These are phyloP conservation scores for Cetradonia linearis DNA, from an alignment of 495 filamentous ascomycete genomes.

Conservation along the genomic window DNA sequence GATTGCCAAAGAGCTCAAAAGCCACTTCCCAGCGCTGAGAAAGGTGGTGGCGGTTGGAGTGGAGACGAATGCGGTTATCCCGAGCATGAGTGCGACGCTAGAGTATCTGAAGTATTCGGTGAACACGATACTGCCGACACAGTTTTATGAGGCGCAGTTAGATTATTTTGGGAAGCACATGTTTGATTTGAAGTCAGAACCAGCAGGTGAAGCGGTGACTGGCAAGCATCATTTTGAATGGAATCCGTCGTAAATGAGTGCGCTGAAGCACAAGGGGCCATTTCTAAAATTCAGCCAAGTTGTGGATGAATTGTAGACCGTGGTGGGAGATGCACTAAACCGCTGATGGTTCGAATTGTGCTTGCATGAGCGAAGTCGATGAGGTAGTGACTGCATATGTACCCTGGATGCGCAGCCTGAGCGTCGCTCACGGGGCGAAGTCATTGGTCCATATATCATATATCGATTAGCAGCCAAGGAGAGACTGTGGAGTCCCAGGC, in stretches of 20 bases:
- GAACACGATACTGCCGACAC: slow-evolving; percentile 48
- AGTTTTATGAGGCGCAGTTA: slow-evolving; percentile 67
- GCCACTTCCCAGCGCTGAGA: slow-evolving; percentile 43
- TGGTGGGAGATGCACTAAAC: not conserved
- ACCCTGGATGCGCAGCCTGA: not conserved
- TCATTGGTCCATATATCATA: not conserved
- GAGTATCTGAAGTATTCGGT: slow-evolving; percentile 61
- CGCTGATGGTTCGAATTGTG: not conserved
- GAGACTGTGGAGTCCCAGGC: not conserved
- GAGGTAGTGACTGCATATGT: too few species aligned
- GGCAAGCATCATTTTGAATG: slow-evolving; percentile 50
- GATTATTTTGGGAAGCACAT: slow-evolving; percentile 67
- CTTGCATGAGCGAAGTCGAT: not conserved
- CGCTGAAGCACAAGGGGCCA: too few species aligned
- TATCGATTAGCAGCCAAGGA: too few species aligned
- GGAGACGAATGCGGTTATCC: slow-evolving; percentile 53
- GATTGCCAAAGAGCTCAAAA: slow-evolving; percentile 46
- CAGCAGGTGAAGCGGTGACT: slow-evolving; percentile 38
- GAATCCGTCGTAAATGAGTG: slow-evolving; percentile 35
- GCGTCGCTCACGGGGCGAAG: not conserved
- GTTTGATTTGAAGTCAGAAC: slow-evolving; percentile 47
- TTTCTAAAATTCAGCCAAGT: too few species aligned
- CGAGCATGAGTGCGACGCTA: slow-evolving; percentile 51
- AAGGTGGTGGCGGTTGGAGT: slow-evolving; percentile 46
- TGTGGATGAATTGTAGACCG: too few species aligned